Base-by-base conservation (phyloP, 257 asterid species). In the Przewalskia tangutica region DNA sequence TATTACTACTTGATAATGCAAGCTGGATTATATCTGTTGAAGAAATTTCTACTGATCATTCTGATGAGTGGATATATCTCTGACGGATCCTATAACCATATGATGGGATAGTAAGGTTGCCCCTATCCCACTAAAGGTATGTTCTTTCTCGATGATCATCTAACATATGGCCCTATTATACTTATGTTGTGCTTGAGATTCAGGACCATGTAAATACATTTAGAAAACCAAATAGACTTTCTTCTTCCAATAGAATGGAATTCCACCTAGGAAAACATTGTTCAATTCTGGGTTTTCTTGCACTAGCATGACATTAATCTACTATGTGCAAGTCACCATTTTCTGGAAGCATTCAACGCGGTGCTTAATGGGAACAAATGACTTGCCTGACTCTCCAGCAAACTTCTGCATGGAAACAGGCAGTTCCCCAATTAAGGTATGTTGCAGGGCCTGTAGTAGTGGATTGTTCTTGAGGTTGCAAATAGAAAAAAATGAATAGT, bases 1-100 rank as follows among this genome's bases (percentile, higher is more conserved):
- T 83, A 80, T 87, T 92, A 77, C 32, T 27, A 27, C 90, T 88
- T 75, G 85, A 89, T 67, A 85, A 82, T 84, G 83, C 85, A 83
- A 82, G 88, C 79, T 58, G 88, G 46, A 73, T 83, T 82, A 81
- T 27, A 78, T 83, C 84, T 70, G 79, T 82, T 60, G 82, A 81
- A 82, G 86, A 84, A 81, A 51, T 77, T 40, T 85, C 70, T 83
- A 81, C 53, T 77, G 87, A 85, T 76, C 85, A 81, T 82, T 88
- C 82, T 81, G 68, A 77, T 73, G 80, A 82, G 62, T 84, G 87
- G 86, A 86, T 68, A 44, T 48, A 76, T 40, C 48, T 71, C 42
- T 59, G 23, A 27, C n/a, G 42, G 68, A 71, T 44, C 84, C 75
- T 65, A 34, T 77, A 27, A 11, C 6, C 56, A 60, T 64, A 78